Evolutionary conservation across 2,329 filamentous ascomycete species (phyloP).

Genomic region (Fusarium sp.): DNA sequence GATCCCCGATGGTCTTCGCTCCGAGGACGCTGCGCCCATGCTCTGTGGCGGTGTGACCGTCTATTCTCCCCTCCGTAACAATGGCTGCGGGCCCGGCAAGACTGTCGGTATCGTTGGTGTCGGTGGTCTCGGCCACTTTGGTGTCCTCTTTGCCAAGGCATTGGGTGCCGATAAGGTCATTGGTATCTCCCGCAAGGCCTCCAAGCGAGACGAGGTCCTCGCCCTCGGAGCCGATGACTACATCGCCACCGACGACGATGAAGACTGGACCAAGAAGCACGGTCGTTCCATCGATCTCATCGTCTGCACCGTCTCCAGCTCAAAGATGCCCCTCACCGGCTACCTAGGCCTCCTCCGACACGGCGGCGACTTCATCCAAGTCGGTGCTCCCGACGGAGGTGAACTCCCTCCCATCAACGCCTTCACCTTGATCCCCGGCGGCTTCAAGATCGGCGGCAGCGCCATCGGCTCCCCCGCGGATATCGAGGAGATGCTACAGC

Average conservation of each 20-base stretch:
- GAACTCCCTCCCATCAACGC: constrained; percentile 45
- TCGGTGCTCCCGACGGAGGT: constrained; percentile 59
- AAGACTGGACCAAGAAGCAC: constrained; percentile 69
- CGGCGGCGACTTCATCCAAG: constrained; percentile 75
- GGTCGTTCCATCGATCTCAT: constrained; percentile 69
- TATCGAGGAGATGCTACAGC: constrained; percentile 72
- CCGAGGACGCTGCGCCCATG: constrained; percentile 70
- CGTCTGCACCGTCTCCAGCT: constrained; percentile 69
- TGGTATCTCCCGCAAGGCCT: constrained; percentile 68
- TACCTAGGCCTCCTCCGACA: constrained; percentile 74
- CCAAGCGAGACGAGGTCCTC: constrained; percentile 69
- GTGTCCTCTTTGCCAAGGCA: constrained; percentile 77
- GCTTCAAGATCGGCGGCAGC: constrained; percentile 62
- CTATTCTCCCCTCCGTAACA: constrained; percentile 72
- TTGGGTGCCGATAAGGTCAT: constrained; percentile 73
- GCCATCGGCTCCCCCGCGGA: constrained; percentile 66
- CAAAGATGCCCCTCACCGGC: constrained; percentile 71
- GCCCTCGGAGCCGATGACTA: constrained; percentile 70
- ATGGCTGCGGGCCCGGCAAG: constrained; percentile 77
- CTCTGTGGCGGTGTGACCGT: constrained; percentile 80
- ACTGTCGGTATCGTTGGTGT: constrained; percentile 77
- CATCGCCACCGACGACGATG: constrained; percentile 61
- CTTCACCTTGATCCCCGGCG: constrained; percentile 41
- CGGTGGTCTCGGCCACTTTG: constrained; percentile 79
- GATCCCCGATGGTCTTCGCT: constrained; percentile 59